Percentiles rank a stretch among this genome's conserved stretches.
Conservation (phyloP, 2,329 filamentous ascomycete species). For the Monilinia polystroma region DNA sequence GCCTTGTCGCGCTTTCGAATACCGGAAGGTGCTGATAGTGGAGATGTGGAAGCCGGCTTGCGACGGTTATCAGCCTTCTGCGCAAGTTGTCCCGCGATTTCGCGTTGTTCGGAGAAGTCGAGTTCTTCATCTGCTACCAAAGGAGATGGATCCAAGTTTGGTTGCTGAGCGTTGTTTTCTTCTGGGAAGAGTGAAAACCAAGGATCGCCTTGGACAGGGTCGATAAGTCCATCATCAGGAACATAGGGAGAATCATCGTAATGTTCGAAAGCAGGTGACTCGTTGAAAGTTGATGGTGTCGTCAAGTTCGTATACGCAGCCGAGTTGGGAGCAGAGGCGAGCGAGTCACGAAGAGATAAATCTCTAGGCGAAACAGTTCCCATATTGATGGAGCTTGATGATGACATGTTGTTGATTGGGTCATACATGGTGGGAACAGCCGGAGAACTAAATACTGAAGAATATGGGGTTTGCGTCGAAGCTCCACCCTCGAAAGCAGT, state of each 20-base stretch:
- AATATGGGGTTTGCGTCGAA: constrained; percentile 34
- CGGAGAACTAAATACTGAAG: constrained; percentile 38
- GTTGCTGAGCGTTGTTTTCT: constrained; percentile 37
- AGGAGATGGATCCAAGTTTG: constrained; percentile 28
- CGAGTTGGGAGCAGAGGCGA: constrained; percentile 77
- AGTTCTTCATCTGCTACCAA: constrained; percentile 47
- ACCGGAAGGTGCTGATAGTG: constrained; percentile 60
- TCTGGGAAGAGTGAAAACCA: constrained; percentile 77
- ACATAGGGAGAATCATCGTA: constrained; percentile 79
- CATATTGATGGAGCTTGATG: constrained; percentile 52
- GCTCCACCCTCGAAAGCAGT: constrained; percentile 50
- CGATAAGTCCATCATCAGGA: constrained; percentile 47
- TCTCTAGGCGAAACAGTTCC: constrained; percentile 84
- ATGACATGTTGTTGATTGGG: constrained; percentile 43
- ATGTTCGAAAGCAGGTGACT: constrained; percentile 70
- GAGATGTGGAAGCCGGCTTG: constrained; percentile 47
- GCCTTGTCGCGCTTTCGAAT: constrained; percentile 78
- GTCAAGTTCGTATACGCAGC: constrained; percentile 80
- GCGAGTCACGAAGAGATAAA: constrained; percentile 66
- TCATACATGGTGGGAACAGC: constrained; percentile 50
- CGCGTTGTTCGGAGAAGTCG: constrained; percentile 44
- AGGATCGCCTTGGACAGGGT: constrained; percentile 44
- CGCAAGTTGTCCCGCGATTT: constrained; percentile 37
- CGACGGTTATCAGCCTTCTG: constrained; percentile 44
- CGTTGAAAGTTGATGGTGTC: constrained; percentile 75